Base-by-base conservation (phyloP, 345 rosid genomes). In the Clarkia xantiana region DNA sequence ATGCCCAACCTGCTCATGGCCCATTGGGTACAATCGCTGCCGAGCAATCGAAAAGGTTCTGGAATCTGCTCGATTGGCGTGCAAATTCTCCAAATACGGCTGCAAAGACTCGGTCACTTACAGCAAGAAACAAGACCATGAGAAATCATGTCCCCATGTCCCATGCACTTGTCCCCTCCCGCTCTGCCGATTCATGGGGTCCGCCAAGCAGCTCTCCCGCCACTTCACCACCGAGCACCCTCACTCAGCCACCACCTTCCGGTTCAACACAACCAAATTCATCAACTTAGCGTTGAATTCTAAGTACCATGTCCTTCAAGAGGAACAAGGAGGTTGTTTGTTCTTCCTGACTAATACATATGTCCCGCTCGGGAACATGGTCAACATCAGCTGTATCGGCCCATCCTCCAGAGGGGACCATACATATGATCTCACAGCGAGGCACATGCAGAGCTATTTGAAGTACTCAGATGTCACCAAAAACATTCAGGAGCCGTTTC, bases 81-180 rank as follows among this genome's bases (percentile, higher is more conserved):
- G 90, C 71, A 65, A 14, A 49, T 60, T 76, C 52, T 54, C 66
- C 3, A 64, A 57, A 39, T 65, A 71, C 46, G 87, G 84, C n/a
- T 84, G 84, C 52, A 34, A 29, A 38, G 69, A 56, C 56, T 47
- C 17, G 7, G 45, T 61, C 34, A 23, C 47, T 15, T 79, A 62
- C 34, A 54, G 60, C 42, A 55, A 60, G 59, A 67, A 65, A 45
- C 63, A 15, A 16, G 60, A 42, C 57, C 84, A 81, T 0, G 86
- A 71, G 60, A 70, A 68, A 56, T 14, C 29, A 0, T 79, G 84
- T 48, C 18, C 39, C 43, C 62, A 42, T 56, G 25, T 51, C 2
- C 79, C 90, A 1, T 68, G 79, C 45, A 55, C 74, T 0, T 84
- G 94, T 76, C 94, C 90, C 9, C 2, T 75, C 16, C 11, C 11